A percentile compares a stretch with the other conserved stretches of the same genome.
phyloP scores from a whole-genome alignment of 163 green algal genomes.

The Coccomyxa subellipsoidea region DNA sequence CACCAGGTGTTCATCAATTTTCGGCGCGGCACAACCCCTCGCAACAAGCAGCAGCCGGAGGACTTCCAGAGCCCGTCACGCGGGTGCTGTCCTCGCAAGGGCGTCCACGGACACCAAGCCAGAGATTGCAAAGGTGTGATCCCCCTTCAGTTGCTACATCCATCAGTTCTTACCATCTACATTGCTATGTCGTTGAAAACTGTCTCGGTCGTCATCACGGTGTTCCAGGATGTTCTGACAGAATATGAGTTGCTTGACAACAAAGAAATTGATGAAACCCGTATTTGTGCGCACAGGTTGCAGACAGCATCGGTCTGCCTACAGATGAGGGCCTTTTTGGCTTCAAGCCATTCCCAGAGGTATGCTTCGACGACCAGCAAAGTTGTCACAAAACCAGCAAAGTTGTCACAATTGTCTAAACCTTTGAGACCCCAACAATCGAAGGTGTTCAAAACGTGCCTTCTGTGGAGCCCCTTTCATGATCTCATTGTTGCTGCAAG shows the following conservation, averaged over 20 bases:
- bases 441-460: too few relatives aligned
- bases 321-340: slow-evolving; percentile 64
- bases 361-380: slow-evolving; percentile 7
- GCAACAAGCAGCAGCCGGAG: neutral
- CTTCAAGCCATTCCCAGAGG: slow-evolving; percentile 67
- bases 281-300: slow-evolving; percentile 16
- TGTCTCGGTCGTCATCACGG: neutral
- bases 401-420: too few relatives aligned
- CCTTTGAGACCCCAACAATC: too few relatives aligned
- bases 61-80: neutral
- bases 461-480: too few relatives aligned
- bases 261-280: neutral
- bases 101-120: neutral
- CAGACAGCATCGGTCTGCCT: slow-evolving; percentile 44
- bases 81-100: neutral
- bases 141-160: neutral
- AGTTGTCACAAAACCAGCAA: too few relatives aligned
- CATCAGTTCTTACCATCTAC: too few relatives aligned
- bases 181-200: too few relatives aligned
- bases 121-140: neutral
- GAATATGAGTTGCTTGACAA: too few relatives aligned
- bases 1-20: neutral
- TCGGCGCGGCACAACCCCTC: neutral
- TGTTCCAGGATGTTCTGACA: too few relatives aligned
- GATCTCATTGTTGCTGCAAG: too few relatives aligned